A percentile compares a stretch with the other conserved stretches of the same genome.
These are phyloP conservation scores for Suhomyces tanzawaensis DNA, from an alignment of 805 yeast genomes.

Conservation along the genomic window DNA sequence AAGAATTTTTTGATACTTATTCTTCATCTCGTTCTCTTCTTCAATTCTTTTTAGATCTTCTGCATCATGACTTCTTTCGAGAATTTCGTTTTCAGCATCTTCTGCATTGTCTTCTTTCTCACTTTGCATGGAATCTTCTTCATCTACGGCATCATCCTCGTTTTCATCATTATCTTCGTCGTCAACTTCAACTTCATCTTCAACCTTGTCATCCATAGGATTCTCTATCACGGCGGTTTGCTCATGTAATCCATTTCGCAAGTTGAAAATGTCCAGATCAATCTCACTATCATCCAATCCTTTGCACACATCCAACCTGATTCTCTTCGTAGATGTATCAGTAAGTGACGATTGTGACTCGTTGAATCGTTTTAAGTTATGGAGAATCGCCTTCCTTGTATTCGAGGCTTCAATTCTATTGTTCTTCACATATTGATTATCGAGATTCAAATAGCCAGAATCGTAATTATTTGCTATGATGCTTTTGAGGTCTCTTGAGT, in stretches of 20 bases:
- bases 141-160: slow-evolving; percentile 6
- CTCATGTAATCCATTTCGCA: slow-evolving; percentile 12
- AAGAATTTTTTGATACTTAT: slow-evolving; percentile 9
- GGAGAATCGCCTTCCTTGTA: slow-evolving; percentile 18
- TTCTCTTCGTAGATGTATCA: slow-evolving; percentile 5
- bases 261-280: slow-evolving; percentile 20
- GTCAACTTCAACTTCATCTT: slow-evolving; percentile 11
- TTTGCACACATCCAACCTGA: slow-evolving; percentile 15
- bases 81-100: slow-evolving; percentile 7
- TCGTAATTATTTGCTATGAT: slow-evolving; percentile 11
- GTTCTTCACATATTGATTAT: slow-evolving; percentile 23
- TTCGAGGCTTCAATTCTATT: slow-evolving; percentile 34
- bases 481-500: slow-evolving; percentile 5
- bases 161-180: slow-evolving; percentile 12
- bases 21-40: slow-evolving; percentile 2
- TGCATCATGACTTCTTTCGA: slow-evolving; percentile 2
- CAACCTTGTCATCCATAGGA: slow-evolving; percentile 7
- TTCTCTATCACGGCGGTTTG: background rate
- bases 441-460: slow-evolving; percentile 21
- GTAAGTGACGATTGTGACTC: background rate
- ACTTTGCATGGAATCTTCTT: background rate
- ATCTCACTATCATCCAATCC: slow-evolving; percentile 25
- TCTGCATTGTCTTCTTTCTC: background rate
- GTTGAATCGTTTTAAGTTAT: slow-evolving; percentile 2
- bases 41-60: slow-evolving; percentile 4